These are phyloP conservation scores for Leccinum fibrillosum DNA, from an alignment of 768 basidiomycete species.

Conservation along the genomic window DNA sequence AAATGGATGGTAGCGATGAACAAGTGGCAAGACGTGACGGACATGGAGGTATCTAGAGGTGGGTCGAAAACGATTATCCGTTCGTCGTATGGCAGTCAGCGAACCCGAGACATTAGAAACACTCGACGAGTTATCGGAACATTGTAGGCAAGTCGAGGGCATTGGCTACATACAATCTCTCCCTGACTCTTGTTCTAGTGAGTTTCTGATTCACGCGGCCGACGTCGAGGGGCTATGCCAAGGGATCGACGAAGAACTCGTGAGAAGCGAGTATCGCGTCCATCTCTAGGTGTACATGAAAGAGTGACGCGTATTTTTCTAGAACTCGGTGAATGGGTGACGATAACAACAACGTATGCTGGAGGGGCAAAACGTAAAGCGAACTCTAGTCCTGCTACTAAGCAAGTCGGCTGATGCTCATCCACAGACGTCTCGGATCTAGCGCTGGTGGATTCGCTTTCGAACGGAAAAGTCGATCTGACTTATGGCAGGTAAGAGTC, in stretches of 20 bases:
- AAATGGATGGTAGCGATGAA: slow-evolving; percentile 98
- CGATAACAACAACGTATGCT: slow-evolving; percentile 92
- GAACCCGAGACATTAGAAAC: slow-evolving; percentile 51
- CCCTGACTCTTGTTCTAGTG: slow-evolving; percentile 46
- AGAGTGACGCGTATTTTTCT: slow-evolving; percentile 10
- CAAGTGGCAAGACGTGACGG: slow-evolving; percentile 96
- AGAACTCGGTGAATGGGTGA: slow-evolving; percentile 92
- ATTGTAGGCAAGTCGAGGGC: slow-evolving; percentile 65
- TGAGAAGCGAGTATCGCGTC: slow-evolving; percentile 52
- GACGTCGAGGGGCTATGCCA: slow-evolving; percentile 97
- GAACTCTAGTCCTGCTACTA: not conserved
- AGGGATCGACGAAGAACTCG: slow-evolving; percentile 91
- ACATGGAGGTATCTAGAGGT: slow-evolving; percentile 90
- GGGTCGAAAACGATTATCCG: slow-evolving; percentile 5
- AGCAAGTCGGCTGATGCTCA: slow-evolving; percentile 1
- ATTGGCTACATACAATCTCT: not conserved
- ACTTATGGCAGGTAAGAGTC: slow-evolving; percentile 36
- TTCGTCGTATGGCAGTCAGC: not conserved
- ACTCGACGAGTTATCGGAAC: slow-evolving; percentile 67
- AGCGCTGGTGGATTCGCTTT: slow-evolving; percentile 73
- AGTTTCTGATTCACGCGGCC: slow-evolving; percentile 96
- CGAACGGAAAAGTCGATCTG: slow-evolving; percentile 66
- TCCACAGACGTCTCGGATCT: slow-evolving; percentile 74
- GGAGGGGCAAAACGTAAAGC: slow-evolving; percentile 85
- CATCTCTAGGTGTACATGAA: not conserved